Conservation (phyloP, 805 yeast genomes). For the Ogataea polymorpha region DNA sequence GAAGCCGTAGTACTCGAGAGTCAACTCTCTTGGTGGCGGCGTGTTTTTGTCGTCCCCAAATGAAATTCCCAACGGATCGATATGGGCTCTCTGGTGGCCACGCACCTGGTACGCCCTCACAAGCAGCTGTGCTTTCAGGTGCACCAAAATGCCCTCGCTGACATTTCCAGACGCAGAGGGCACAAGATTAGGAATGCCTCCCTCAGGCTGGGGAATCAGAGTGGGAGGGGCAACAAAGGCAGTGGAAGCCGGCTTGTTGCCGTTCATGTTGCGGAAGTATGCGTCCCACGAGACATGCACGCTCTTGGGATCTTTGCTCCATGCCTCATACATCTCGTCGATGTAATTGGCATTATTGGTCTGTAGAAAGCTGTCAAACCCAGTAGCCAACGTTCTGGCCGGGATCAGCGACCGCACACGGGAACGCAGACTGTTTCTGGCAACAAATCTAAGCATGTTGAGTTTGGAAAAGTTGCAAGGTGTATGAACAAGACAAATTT, state of each 20-base stretch:
- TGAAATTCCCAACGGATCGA: slow-evolving; percentile 92
- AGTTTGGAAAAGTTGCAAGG: not conserved
- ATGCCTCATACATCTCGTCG: slow-evolving; percentile 96
- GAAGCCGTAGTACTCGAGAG: slow-evolving; percentile 90
- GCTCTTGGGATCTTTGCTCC: slow-evolving; percentile 84
- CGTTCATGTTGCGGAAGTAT: slow-evolving; percentile 84
- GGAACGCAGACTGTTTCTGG: slow-evolving; percentile 24
- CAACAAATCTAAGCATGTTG: slow-evolving; percentile 30
- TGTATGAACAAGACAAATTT: slow-evolving; percentile 2
- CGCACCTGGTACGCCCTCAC: slow-evolving; percentile 99
- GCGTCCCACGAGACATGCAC: slow-evolving; percentile 98
- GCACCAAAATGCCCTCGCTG: slow-evolving; percentile 70
- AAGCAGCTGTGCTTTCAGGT: slow-evolving; percentile 90
- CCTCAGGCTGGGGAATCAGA: slow-evolving; percentile 74
- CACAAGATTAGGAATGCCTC: slow-evolving; percentile 64
- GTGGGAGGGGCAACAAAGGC: slow-evolving; percentile 95
- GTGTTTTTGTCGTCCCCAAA: slow-evolving; percentile 62
- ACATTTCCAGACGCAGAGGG: slow-evolving; percentile 52
- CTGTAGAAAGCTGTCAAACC: slow-evolving; percentile 72
- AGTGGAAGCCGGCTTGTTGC: slow-evolving; percentile 61
- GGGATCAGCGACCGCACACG: slow-evolving; percentile 8
- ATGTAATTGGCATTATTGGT: slow-evolving; percentile 86
- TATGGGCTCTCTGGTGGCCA: slow-evolving; percentile 93
- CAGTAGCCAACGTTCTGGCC: slow-evolving; percentile 32
- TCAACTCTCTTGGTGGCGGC: slow-evolving; percentile 76